Evolutionary conservation across 164 flowering plant genomes (phyloP).

Genomic region (Warburgia ugandensis): DNA sequence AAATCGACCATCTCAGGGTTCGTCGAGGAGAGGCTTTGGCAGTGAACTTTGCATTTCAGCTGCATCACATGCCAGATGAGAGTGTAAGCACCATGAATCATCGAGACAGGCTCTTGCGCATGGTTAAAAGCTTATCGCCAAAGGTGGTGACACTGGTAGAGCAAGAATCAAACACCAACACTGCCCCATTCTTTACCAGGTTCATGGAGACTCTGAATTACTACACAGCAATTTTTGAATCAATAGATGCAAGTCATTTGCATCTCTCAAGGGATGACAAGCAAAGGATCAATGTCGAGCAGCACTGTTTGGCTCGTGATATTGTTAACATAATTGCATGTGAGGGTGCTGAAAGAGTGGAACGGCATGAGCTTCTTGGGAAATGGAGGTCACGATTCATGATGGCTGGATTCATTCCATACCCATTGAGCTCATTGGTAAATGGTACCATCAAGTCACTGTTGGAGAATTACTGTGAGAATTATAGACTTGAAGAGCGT

Average conservation of each 20-base stretch:
- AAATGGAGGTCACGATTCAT: constrained; percentile 58
- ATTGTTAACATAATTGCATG: constrained; percentile 76
- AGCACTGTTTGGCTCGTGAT: constrained; percentile 75
- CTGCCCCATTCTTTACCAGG: constrained; percentile 52
- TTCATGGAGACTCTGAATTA: constrained; percentile 53
- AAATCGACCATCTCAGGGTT: constrained; percentile 32
- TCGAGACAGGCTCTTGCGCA: constrained; percentile 57
- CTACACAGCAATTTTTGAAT: constrained; percentile 64
- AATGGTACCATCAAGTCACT: constrained; percentile 50
- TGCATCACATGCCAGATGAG: constrained; percentile 84
- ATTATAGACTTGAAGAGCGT: constrained; percentile 55
- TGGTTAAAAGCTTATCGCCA: constrained; percentile 64
- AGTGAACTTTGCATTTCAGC: constrained; percentile 58
- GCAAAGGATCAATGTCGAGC: constrained; percentile 66
- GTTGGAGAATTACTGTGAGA: constrained; percentile 39
- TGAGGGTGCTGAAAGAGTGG: constrained; percentile 75
- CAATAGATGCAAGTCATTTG: constrained; percentile 52
- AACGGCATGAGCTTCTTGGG: constrained; percentile 59
- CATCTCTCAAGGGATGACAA: constrained; percentile 59
- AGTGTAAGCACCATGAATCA: constrained; percentile 61
- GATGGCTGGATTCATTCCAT: constrained; percentile 70
- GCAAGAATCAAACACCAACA: constrained; percentile 68
- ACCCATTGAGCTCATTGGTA: constrained; percentile 53
- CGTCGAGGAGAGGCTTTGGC: constrained; percentile 62
- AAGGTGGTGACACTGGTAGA: constrained; percentile 81